Percentiles rank a stretch among this genome's conserved stretches.
Conservation (phyloP, 306 rosid genomes). For the Begonia loranthoides region DNA sequence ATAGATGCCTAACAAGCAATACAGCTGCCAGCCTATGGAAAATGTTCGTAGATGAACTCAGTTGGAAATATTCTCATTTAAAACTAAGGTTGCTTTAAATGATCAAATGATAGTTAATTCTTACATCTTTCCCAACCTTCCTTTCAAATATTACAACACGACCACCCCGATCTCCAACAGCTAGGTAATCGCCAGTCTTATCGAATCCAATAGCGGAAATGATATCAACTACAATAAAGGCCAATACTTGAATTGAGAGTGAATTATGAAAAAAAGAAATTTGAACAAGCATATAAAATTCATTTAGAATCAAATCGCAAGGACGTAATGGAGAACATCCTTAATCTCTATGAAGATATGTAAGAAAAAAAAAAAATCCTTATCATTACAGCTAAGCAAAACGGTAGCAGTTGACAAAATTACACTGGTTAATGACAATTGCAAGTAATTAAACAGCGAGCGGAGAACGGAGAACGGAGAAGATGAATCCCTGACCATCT, state of each 20-base stretch:
- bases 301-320: background rate
- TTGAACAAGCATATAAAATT: background rate
- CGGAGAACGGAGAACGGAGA: background rate
- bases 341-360: background rate
- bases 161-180: conserved; percentile 64
- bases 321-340: background rate
- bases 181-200: conserved; percentile 56
- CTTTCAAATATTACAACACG: conserved; percentile 51
- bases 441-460: background rate
- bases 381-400: background rate
- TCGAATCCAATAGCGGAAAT: conserved; percentile 45
- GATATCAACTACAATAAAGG: conserved; percentile 30
- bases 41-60: conserved; percentile 11
- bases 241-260: background rate
- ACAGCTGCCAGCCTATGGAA: conserved; percentile 19
- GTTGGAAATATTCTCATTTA: conserved; percentile 1
- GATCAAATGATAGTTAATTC: conserved; percentile 10
- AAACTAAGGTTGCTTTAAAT: background rate
- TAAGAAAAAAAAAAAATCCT: background rate
- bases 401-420: background rate
- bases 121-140: conserved; percentile 34
- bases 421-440: background rate
- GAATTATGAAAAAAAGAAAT: background rate
- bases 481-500: conserved; percentile 22
- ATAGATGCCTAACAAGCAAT: conserved; percentile 18